Base-by-base conservation (phyloP, 2,329 filamentous ascomycete species). In the Verticillium dahliae region DNA sequence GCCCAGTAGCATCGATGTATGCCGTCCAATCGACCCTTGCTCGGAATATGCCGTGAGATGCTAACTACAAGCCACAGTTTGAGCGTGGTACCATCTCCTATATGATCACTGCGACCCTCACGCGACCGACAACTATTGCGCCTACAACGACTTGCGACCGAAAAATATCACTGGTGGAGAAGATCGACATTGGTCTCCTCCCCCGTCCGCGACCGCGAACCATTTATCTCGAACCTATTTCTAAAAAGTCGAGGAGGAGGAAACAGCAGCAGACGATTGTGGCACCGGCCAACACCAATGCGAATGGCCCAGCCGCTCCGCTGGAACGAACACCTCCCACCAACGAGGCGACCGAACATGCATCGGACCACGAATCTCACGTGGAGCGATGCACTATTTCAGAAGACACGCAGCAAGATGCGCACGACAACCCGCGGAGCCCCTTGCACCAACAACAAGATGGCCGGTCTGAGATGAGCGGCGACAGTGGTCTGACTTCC, bases 41-140 rank as follows among this genome's bases (percentile, higher is more conserved):
- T n/a, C 6, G 14, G 11, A 10, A 39, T 33, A 34, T 38, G 56
- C 33, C 55, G 60, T 62, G 27, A 60, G n/a, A 31, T 52, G 45
- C 45, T 52, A 52, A 52, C 18, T 18, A 52, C 18, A 11, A 50
- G 11, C 33, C 62, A 35, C 74, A 98, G 92, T 99, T 99, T 74
- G 95, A 98, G 76, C 88, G 94, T 71, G 95, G 95, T 39, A 93
- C 91, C 1, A 91, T 99, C 69, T 89, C 90, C 22, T 99, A 98
- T 76, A 87, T 94, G 78, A 85, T 98, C 68, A 94, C 91, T 6
- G 90, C 94, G 37, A 97, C 92, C 9, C 75, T 98, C 62, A 98
- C 94, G 22, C 87, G 92, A 61, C 94, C 95, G 22, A 95, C 90
- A 0, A 88, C 92, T 6, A 96, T 97, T 64, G 84, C 89, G 14